These are phyloP conservation scores for Hypoxylon crocopeplum DNA, from an alignment of 495 filamentous ascomycete species.

Conservation along the genomic window DNA sequence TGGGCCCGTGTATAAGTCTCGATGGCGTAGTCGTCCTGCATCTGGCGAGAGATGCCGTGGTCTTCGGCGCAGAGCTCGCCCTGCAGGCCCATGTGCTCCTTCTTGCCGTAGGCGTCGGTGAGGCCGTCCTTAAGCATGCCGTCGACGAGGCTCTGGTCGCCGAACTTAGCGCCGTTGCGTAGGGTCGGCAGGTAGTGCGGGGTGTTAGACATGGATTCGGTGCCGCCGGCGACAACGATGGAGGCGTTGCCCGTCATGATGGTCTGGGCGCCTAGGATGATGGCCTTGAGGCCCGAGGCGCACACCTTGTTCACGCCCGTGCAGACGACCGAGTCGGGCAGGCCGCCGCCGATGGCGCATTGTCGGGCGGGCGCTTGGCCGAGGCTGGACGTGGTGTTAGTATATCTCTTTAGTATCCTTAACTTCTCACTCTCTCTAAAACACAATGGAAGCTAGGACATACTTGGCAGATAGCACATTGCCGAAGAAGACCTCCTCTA, in stretches of 20 bases:
- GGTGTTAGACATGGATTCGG: constrained; percentile 96
- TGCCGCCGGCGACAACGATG: constrained; percentile 88
- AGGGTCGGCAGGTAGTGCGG: constrained; percentile 94
- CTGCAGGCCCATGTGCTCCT: constrained; percentile 92
- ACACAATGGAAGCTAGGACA: constrained; percentile 51
- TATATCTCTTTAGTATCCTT: not conserved
- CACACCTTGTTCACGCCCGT: constrained; percentile 99
- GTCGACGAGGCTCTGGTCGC: constrained; percentile 83
- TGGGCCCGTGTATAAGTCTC: constrained; percentile 89
- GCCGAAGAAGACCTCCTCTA: constrained; percentile 96
- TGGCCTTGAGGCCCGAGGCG: constrained; percentile 90
- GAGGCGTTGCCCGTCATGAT: constrained; percentile 94
- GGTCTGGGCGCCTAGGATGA: constrained; percentile 93
- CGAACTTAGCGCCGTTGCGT: constrained; percentile 87
- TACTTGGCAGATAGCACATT: constrained; percentile 98
- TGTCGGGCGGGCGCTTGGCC: constrained; percentile 97
- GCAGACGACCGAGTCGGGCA: constrained; percentile 76
- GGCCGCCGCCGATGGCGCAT: constrained; percentile 86
- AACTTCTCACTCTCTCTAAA: constrained; percentile 2
- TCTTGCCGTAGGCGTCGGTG: constrained; percentile 85
- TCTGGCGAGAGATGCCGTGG: constrained; percentile 77
- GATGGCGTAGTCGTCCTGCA: constrained; percentile 94
- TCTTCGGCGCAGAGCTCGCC: constrained; percentile 92
- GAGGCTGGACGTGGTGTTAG: constrained; percentile 63
- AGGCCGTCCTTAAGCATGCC: constrained; percentile 92